Base-by-base conservation (phyloP, 2,329 filamentous ascomycete species). In the Sarocladiaceae sp. region DNA sequence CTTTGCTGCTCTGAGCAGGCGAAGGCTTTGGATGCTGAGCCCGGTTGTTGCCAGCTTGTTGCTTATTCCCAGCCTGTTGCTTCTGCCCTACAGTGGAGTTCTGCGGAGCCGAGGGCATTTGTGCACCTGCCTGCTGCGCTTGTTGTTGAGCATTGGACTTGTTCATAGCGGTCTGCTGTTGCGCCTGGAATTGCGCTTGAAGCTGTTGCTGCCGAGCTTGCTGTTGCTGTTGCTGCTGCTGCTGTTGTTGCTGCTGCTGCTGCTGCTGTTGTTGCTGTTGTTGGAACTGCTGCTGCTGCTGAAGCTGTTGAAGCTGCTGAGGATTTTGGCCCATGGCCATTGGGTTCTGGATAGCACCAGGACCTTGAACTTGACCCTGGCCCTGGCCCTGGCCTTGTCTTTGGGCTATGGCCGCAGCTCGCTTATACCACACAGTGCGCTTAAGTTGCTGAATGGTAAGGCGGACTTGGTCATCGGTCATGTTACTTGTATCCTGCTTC, bases 141-240 rank as follows among this genome's bases (percentile, higher is more conserved):
- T 47, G 53, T 25, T 54, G 37, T 28, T 46, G 50, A 46, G 35
- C 25, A 6, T 46, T 50, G 7, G 53, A 35, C 13, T 44, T 54
- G 33, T 49, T 51, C 29, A 37, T 42, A 37, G 61, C 53, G 53
- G 60, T 60, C 58, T 66, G 62, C 18, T 58, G 56, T 6, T 57
- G 54, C 28, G 60, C 73, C 57, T 78, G 78, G 2, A 69, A 69
- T 64, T 67, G 55, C 65, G 69, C 64, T 71, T 55, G 60, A 54
- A 73, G 69, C 18, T 52, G 48, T 17, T 61, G 52, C 50, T 65
- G 62, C 7, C 67, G 62, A 53, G 69, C 69, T 17, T 66, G 60
- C 53, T 71, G 64, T 51, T 64, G 61, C 53, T 69, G 65, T 26
- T 69, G 63, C 57, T 76, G 72, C 46, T 26, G 28, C 17, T 44